These are phyloP conservation scores for Arthroderma uncinatum DNA, from an alignment of 2,329 filamentous ascomycete species.

Conservation along the genomic window DNA sequence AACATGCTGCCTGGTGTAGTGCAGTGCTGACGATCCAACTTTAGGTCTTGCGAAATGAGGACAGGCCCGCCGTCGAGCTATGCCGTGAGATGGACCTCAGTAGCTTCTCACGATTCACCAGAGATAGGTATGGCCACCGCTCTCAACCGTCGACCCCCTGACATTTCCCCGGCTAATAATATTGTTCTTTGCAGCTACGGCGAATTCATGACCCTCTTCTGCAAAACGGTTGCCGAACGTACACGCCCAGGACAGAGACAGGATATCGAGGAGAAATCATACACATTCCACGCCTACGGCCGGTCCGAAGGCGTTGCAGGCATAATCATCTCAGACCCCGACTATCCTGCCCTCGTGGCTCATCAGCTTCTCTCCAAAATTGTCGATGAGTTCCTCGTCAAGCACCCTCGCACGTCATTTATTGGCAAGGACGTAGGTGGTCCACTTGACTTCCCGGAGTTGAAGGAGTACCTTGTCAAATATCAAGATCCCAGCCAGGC, in stretches of 20 bases:
- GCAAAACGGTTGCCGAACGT: conserved; percentile 76
- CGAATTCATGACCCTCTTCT: conserved; percentile 74
- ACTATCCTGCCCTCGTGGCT: conserved; percentile 37
- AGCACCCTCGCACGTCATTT: conserved; percentile 59
- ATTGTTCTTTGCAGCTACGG: conserved; percentile 34
- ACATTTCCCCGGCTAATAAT: background rate
- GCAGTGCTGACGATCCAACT: background rate
- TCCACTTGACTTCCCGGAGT: conserved; percentile 55
- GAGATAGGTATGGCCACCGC: conserved; percentile 46
- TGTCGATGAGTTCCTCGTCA: conserved; percentile 66
- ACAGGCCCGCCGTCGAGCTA: conserved; percentile 65
- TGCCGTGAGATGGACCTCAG: conserved; percentile 65
- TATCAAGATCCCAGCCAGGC: conserved; percentile 84
- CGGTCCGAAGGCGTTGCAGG: conserved; percentile 63
- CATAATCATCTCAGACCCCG: conserved; percentile 57
- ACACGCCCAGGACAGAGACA: conserved; percentile 66
- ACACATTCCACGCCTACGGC: conserved; percentile 61
- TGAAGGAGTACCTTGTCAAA: conserved; percentile 65
- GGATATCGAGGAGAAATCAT: conserved; percentile 43
- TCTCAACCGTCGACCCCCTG: conserved; percentile 2
- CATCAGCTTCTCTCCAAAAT: conserved; percentile 55
- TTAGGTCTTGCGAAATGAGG: conserved; percentile 71
- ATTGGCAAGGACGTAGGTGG: conserved; percentile 38
- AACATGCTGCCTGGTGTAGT: background rate
- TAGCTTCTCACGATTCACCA: conserved; percentile 70